Percentiles rank a stretch among this genome's conserved stretches.
phyloP scores from a whole-genome alignment of 2,329 filamentous ascomycete genomes.

The Pseudonectria foliicola region DNA sequence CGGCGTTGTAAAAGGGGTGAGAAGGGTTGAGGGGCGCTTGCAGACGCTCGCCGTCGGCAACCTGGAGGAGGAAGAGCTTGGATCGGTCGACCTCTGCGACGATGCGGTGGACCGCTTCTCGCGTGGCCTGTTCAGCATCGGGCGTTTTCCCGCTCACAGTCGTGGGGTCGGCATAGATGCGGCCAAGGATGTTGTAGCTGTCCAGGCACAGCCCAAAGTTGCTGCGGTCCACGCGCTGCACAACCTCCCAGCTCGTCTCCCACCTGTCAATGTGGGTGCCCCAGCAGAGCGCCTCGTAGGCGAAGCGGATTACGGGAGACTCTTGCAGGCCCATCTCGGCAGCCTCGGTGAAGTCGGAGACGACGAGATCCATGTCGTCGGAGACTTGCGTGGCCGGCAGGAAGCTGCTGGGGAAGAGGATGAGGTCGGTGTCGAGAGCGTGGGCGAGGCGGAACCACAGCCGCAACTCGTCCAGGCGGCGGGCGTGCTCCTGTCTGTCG shows the following conservation, averaged over 20 bases:
- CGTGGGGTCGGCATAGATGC: constrained; percentile 64
- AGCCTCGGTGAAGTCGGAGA: constrained; percentile 54
- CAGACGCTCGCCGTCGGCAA: constrained; percentile 66
- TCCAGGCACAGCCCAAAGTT: constrained; percentile 76
- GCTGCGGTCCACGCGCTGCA: constrained; percentile 53
- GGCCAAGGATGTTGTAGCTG: constrained; percentile 69
- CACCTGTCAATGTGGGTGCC: constrained; percentile 64
- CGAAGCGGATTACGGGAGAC: constrained; percentile 54
- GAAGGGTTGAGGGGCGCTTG: constrained; percentile 48
- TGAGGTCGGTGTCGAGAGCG: constrained; percentile 60
- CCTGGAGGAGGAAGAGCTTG: constrained; percentile 70
- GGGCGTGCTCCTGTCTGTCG: constrained; percentile 50
- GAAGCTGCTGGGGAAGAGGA: constrained; percentile 69
- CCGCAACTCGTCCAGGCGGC: constrained; percentile 54
- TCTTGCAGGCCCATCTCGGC: constrained; percentile 59
- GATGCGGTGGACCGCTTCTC: constrained; percentile 47
- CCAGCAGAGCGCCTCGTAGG: constrained; percentile 69
- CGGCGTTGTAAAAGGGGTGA: constrained; percentile 27
- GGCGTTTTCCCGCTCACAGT: constrained; percentile 41
- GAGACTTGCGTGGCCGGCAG: constrained; percentile 41
- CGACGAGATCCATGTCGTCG: constrained; percentile 46
- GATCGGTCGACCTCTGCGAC: constrained; percentile 47
- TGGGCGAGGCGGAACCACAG: constrained; percentile 63
- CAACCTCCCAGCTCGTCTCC: constrained; percentile 65
- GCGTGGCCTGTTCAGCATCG: constrained; percentile 49